These are phyloP conservation scores for Rubus parviflorus DNA, from an alignment of 306 rosid species.

Conservation along the genomic window DNA sequence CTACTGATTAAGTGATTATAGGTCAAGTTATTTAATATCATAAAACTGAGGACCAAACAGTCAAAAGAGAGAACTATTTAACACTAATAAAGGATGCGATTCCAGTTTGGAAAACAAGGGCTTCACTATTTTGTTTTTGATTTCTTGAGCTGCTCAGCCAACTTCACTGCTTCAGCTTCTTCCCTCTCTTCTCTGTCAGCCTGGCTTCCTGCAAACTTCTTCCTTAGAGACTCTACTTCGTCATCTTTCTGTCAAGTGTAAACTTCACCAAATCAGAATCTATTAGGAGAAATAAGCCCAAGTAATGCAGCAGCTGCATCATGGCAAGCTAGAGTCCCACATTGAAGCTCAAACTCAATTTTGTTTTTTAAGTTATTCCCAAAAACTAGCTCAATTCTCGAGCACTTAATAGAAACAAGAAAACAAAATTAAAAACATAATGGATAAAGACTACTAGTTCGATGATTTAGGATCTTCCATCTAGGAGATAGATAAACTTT, in stretches of 20 bases:
- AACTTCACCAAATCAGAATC: background rate
- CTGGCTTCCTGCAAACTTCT: conserved; percentile 91
- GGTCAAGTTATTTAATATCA: too few species aligned
- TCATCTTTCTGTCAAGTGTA: conserved; percentile 76
- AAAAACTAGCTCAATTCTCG: background rate
- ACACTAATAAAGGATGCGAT: too few species aligned
- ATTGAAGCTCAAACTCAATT: background rate
- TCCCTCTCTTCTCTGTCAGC: conserved; percentile 79
- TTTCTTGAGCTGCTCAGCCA: conserved; percentile 70
- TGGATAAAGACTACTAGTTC: background rate
- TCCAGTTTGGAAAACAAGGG: too few species aligned
- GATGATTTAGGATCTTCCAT: background rate
- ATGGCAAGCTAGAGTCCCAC: background rate
- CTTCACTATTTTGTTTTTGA: too few species aligned
- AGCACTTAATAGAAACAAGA: background rate
- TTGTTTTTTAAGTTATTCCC: background rate
- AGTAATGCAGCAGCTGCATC: background rate
- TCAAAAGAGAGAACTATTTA: too few species aligned
- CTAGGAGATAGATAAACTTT: background rate
- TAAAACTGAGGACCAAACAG: too few species aligned
- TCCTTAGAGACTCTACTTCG: conserved; percentile 66
- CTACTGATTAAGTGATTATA: too few species aligned
- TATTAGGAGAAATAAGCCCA: background rate
- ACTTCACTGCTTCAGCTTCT: conserved; percentile 70
- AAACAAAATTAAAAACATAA: too few species aligned